Base-by-base conservation (phyloP, 2,329 filamentous ascomycete genomes). In the Ceratocystis huliohia region DNA sequence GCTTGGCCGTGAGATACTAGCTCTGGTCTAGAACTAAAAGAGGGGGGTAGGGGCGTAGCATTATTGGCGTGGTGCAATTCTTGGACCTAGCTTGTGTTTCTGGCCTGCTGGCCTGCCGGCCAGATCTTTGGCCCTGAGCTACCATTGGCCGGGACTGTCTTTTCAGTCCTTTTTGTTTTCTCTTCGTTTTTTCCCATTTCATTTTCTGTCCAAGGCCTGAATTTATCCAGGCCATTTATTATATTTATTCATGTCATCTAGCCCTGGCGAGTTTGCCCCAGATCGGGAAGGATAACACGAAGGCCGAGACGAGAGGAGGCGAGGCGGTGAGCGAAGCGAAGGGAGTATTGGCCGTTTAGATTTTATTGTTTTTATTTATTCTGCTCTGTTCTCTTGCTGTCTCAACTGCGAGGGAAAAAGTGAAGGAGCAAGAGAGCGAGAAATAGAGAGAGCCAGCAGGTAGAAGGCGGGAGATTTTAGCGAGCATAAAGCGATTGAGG, bases 201-300 rank as follows among this genome's bases (percentile, higher is more conserved):
- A 3, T 28, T 28, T 33, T 33, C 33, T 33, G 33, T 8, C 8
- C 33, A 8, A 10, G 33, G 33, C 33, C 33, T 37, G 33, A 37
- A 37, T 37, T 37, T 37, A 37, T 37, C 10, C 33, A 10, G 8
- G 33, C 8, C 10, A 33, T 37, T 37, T 37, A 37, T 37, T 37
- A 37, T 37, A 13, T 37, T 37, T 37, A 37, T 37, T 37, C 33
- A 37, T 37, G 33, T 37, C 33, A 37, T 37, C 33, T 8, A 37
- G 33, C 33, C 33, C 33, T 37, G 33, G 33, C 33, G 33, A 50
- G 22, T 22, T 50, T 50, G 46, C 53, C 53, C 53, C 53, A 59
- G 53, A 59, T 59, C 53, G 53, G 53, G 53, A 59, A 59, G n/a
- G 53, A 25, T 33, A 59, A 59, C 53, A 59, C 53, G 53, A 59